A percentile compares a stretch with the other conserved stretches of the same genome.
Evolutionary conservation across 768 basidiomycete genomes (phyloP).

Genomic region (Amanita jacksonii): DNA sequence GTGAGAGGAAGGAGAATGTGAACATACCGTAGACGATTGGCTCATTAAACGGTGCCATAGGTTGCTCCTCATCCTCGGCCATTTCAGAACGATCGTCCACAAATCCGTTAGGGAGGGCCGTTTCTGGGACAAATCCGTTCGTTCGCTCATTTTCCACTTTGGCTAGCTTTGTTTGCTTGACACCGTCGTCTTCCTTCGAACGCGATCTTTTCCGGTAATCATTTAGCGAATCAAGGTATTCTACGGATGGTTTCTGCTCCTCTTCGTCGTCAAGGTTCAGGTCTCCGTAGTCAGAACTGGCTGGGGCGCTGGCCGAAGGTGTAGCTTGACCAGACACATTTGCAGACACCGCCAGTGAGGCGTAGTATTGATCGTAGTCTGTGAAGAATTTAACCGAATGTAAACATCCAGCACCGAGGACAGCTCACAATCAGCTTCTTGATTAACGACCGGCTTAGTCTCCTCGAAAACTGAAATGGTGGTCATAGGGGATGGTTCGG

Average conservation of each 20-base stretch:
- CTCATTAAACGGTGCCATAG: slow-evolving; percentile 32
- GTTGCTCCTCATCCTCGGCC: slow-evolving; percentile 15
- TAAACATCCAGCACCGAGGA: not conserved
- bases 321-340: slow-evolving; percentile 47
- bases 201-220: slow-evolving; percentile 69
- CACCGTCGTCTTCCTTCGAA: slow-evolving; percentile 49
- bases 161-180: slow-evolving; percentile 34
- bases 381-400: not conserved
- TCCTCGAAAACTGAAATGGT: slow-evolving; percentile 18
- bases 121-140: slow-evolving; percentile 15
- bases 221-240: slow-evolving; percentile 61
- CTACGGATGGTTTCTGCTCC: slow-evolving; percentile 56
- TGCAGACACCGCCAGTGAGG: slow-evolving; percentile 58
- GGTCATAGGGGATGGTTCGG: slow-evolving; percentile 10
- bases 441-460: slow-evolving; percentile 37
- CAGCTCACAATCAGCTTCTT: slow-evolving; percentile 57
- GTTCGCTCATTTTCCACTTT: slow-evolving; percentile 21
- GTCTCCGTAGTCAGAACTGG: slow-evolving; percentile 42
- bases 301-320: slow-evolving; percentile 41
- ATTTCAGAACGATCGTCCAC: slow-evolving; percentile 15
- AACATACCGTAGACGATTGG: slow-evolving; percentile 60
- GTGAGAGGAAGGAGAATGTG: slow-evolving; percentile 1
- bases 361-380: slow-evolving; percentile 83
- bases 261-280: slow-evolving; percentile 52
- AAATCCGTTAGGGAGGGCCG: slow-evolving; percentile 8